A percentile compares a stretch with the other conserved stretches of the same genome.
Conservation (phyloP, 1,284 basidiomycete species). For the Trichosporon sp. region DNA sequence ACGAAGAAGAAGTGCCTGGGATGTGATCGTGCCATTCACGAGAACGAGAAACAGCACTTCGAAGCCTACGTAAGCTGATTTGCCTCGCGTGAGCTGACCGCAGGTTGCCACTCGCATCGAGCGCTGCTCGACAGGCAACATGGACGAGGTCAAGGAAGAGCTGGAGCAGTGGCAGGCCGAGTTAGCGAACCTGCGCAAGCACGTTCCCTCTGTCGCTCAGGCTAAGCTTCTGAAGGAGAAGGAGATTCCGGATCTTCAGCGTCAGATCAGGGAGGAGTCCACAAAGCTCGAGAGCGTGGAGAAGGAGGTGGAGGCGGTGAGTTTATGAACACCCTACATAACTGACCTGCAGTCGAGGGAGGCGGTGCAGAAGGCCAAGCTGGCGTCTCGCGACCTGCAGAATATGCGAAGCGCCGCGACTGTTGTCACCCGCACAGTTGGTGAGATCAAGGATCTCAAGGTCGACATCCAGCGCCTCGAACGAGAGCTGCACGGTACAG, state of each 20-base stretch:
- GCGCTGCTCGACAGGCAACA: slow-evolving; percentile 26
- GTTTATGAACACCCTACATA: background rate
- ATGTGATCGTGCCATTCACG: slow-evolving; percentile 66
- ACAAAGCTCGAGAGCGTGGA: slow-evolving; percentile 54
- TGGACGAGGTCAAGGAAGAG: slow-evolving; percentile 51
- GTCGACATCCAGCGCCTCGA: slow-evolving; percentile 65
- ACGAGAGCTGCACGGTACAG: slow-evolving; percentile 61
- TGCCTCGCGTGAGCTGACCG: background rate
- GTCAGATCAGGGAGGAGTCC: slow-evolving; percentile 59
- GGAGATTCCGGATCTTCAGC: slow-evolving; percentile 64
- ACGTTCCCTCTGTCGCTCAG: slow-evolving; percentile 53
- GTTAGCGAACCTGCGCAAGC: slow-evolving; percentile 56
- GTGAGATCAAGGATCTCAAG: slow-evolving; percentile 62
- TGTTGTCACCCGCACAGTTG: slow-evolving; percentile 59
- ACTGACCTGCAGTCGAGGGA: slow-evolving; percentile 25
- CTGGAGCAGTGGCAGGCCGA: slow-evolving; percentile 60
- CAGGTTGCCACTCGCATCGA: slow-evolving; percentile 52
- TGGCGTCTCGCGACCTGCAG: slow-evolving; percentile 56
- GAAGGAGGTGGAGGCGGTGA: slow-evolving; percentile 54
- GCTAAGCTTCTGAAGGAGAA: slow-evolving; percentile 53
- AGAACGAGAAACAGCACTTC: slow-evolving; percentile 59
- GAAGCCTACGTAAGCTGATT: slow-evolving; percentile 60
- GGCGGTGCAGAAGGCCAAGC: slow-evolving; percentile 38
- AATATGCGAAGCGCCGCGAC: slow-evolving; percentile 61
- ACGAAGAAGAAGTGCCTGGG: slow-evolving; percentile 65